A percentile compares a stretch with the other conserved stretches of the same genome.
phyloP scores from a whole-genome alignment of 768 basidiomycete genomes.

The Rhodosporidiobolus sp. region DNA sequence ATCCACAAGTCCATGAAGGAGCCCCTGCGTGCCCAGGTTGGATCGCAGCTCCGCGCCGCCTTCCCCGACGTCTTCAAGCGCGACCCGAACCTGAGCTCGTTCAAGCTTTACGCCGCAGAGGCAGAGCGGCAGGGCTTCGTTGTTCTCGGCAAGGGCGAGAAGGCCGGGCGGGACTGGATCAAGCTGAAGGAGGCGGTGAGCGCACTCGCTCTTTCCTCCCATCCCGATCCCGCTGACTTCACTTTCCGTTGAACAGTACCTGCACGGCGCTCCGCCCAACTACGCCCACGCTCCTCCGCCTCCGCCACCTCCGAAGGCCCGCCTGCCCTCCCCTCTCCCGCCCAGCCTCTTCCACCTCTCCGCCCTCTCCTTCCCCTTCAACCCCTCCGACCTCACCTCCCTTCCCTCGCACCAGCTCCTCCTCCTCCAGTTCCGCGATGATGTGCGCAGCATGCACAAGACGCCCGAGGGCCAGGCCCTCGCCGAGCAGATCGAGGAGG shows the following conservation, averaged over 20 bases:
- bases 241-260: too few species aligned
- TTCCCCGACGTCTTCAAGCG: not conserved
- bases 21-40: not conserved
- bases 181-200: not conserved
- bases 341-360: constrained; percentile 8
- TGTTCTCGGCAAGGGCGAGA: not conserved
- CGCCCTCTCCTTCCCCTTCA: not conserved
- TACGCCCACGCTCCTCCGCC: too few species aligned
- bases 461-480: not conserved
- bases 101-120: not conserved
- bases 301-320: not conserved
- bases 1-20: rapidly evolving
- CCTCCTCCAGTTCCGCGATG: constrained; percentile 7
- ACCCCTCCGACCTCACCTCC: not conserved
- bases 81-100: not conserved
- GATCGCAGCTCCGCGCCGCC: rapidly evolving
- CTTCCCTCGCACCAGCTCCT: constrained; percentile 1
- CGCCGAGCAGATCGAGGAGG: not conserved
- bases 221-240: not conserved
- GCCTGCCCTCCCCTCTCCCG: not conserved
- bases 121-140: not conserved
- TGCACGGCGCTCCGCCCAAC: too few species aligned
- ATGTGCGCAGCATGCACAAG: rapidly evolving
- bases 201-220: not conserved
- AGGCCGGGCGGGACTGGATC: not conserved